Conservation (phyloP, 257 asterid genomes). For the Oldenlandia corymbosa region DNA sequence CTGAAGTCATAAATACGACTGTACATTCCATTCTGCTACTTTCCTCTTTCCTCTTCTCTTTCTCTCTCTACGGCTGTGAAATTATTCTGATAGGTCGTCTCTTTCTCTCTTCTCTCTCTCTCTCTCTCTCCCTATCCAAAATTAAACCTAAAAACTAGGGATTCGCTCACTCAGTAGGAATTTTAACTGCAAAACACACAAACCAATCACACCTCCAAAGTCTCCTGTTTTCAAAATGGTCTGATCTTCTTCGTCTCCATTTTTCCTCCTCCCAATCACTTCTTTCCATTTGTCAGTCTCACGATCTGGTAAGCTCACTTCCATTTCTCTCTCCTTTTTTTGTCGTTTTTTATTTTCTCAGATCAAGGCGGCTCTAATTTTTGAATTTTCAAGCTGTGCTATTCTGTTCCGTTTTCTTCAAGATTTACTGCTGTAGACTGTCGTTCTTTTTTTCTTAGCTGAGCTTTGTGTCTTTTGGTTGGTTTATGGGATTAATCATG, state of each 20-base stretch:
- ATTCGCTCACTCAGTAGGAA: not conserved
- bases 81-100: not conserved
- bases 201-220: not conserved
- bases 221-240: constrained; percentile 19
- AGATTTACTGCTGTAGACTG: not conserved
- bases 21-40: constrained; percentile 2
- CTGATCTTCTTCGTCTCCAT: constrained; percentile 22
- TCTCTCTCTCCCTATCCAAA: constrained; percentile 1
- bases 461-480: too few species aligned
- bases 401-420: not conserved
- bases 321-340: not conserved
- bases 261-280: constrained; percentile 7
- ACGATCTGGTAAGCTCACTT: constrained; percentile 24
- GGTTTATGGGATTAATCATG: not conserved
- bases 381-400: not conserved
- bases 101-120: constrained; percentile 3
- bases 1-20: constrained; percentile 18
- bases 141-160: not conserved
- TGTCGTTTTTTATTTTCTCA: not conserved
- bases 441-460: not conserved
- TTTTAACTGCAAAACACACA: not conserved
- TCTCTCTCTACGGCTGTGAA: too few species aligned
- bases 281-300: constrained; percentile 17
- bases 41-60: constrained; percentile 23
- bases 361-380: constrained; percentile 18